Conservation (phyloP, 306 rosid species). For the Carpinus fangiana region DNA sequence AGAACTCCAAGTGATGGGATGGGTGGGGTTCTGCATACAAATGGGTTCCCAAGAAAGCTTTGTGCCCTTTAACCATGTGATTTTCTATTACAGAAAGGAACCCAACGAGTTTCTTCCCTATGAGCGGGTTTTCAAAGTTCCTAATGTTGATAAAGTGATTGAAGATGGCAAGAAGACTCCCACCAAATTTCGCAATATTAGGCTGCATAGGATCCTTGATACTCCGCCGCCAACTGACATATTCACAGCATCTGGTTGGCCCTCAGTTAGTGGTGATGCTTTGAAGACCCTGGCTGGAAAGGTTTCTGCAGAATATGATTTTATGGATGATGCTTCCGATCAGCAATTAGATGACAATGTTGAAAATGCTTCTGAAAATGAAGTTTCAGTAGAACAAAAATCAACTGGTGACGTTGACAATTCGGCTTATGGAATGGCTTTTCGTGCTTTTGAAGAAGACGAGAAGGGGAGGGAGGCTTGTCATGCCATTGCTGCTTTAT, state of each 20-base stretch:
- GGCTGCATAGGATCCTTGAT: conserved; percentile 39
- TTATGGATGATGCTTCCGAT: conserved; percentile 40
- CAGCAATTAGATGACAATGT: conserved; percentile 31
- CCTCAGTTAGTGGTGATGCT: conserved; percentile 79
- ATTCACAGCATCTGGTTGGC: conserved; percentile 95
- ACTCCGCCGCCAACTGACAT: conserved; percentile 54
- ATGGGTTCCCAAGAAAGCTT: background rate
- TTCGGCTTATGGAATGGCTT: conserved; percentile 75
- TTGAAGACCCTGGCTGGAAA: conserved; percentile 83
- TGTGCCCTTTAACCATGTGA: conserved; percentile 6
- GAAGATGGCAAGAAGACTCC: conserved; percentile 82
- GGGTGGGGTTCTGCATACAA: background rate
- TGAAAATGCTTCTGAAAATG: conserved; percentile 42
- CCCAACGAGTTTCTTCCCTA: conserved; percentile 51
- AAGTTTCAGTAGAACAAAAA: conserved; percentile 24
- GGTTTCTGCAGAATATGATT: conserved; percentile 76
- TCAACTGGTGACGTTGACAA: conserved; percentile 31
- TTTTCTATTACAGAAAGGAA: conserved; percentile 65
- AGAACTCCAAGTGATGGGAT: background rate
- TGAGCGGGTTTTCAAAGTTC: conserved; percentile 67
- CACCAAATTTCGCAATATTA: conserved; percentile 63
- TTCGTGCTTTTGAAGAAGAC: conserved; percentile 51
- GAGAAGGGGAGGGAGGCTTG: conserved; percentile 91
- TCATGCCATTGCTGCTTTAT: conserved; percentile 93
- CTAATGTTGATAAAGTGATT: conserved; percentile 64